Percentiles rank a stretch among this genome's conserved stretches.
Evolutionary conservation across 1,284 basidiomycete species (phyloP).

Genomic region (Lignosus rhinocerotis): DNA sequence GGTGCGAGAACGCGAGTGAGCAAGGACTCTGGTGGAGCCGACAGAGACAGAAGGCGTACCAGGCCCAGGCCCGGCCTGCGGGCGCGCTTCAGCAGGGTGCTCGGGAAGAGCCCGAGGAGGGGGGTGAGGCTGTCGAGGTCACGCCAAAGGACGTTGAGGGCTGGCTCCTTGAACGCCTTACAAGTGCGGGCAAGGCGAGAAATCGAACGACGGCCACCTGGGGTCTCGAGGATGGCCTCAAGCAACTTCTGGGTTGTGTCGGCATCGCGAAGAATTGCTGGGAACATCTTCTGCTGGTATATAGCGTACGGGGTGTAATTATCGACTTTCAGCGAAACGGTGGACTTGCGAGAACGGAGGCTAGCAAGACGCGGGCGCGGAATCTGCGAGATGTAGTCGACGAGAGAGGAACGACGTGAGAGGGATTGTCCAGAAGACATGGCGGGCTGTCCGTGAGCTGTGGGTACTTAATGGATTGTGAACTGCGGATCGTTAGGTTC

Average conservation of each 20-base stretch:
- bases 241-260: conserved; percentile 63
- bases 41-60: conserved; percentile 46
- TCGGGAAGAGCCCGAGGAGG: conserved; percentile 68
- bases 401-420: conserved; percentile 43
- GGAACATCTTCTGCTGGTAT: conserved; percentile 53
- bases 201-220: conserved; percentile 57
- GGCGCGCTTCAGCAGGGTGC: conserved; percentile 61
- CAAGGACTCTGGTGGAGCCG: conserved; percentile 12
- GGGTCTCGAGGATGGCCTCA: conserved; percentile 66
- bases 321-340: conserved; percentile 36
- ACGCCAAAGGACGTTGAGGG: conserved; percentile 70
- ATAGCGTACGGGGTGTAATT: conserved; percentile 43
- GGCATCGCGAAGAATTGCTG: conserved; percentile 61
- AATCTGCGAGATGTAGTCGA: conserved; percentile 44
- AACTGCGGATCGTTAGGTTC: conserved; percentile 28
- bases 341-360: conserved; percentile 38
- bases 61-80: conserved; percentile 72
- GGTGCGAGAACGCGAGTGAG: conserved; percentile 15
- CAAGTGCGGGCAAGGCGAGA: conserved; percentile 74
- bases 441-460: conserved; percentile 9
- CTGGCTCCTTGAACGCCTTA: conserved; percentile 68
- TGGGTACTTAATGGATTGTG: conserved; percentile 30
- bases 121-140: conserved; percentile 76
- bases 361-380: conserved; percentile 42
- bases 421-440: conserved; percentile 34